phyloP scores from a whole-genome alignment of 768 basidiomycete species.

The Filobasidium floriforme region DNA sequence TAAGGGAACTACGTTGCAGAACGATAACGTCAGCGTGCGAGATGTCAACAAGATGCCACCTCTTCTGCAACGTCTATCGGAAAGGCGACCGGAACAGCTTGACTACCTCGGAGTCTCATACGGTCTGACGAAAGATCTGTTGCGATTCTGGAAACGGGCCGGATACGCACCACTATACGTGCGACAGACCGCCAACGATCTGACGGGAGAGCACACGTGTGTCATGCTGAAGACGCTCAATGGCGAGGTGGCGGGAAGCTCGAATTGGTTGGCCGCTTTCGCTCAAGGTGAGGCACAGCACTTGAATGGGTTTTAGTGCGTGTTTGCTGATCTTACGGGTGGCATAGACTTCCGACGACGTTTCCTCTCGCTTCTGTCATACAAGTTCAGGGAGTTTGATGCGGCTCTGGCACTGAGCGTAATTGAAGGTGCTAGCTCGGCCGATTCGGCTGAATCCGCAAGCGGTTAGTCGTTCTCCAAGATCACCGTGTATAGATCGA shows the following conservation, averaged over 20 bases:
- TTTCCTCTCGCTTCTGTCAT: slow-evolving; percentile 81
- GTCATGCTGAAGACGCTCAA: slow-evolving; percentile 80
- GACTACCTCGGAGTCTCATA: slow-evolving; percentile 97
- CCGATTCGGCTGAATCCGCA: slow-evolving; percentile 21
- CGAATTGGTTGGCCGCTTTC: slow-evolving; percentile 83
- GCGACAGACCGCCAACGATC: slow-evolving; percentile 84
- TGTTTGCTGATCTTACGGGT: not conserved
- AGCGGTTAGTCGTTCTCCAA: not conserved
- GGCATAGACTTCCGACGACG: slow-evolving; percentile 76
- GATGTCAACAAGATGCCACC: slow-evolving; percentile 77
- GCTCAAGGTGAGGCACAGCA: slow-evolving; percentile 47
- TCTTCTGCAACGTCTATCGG: slow-evolving; percentile 77
- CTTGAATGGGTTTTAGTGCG: not conserved
- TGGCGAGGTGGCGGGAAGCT: slow-evolving; percentile 55
- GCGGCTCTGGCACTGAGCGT: slow-evolving; percentile 79
- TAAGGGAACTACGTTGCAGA: slow-evolving; percentile 57
- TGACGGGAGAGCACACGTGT: slow-evolving; percentile 94
- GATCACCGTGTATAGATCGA: not conserved
- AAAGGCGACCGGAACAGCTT: slow-evolving; percentile 77
- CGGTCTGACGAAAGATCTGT: slow-evolving; percentile 75
- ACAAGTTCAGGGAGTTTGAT: slow-evolving; percentile 89
- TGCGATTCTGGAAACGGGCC: slow-evolving; percentile 93
- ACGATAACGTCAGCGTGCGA: slow-evolving; percentile 66
- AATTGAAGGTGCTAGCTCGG: slow-evolving; percentile 68
- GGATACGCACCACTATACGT: slow-evolving; percentile 87